Conservation (phyloP, 2,329 filamentous ascomycete species). For the Trichoderma aggressivum region DNA sequence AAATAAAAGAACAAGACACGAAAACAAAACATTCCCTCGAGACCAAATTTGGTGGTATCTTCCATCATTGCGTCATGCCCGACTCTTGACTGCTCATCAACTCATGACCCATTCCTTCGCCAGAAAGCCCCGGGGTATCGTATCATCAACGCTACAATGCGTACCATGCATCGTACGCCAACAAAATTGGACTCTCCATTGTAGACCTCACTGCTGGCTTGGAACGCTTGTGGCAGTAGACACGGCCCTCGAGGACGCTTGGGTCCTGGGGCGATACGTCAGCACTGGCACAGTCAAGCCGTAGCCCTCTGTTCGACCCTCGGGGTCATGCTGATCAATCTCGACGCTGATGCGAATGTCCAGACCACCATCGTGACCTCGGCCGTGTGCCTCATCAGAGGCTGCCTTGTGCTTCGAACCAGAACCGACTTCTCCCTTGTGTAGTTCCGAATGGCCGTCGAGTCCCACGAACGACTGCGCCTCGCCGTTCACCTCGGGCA, state of each 20-base stretch:
- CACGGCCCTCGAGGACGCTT: slow-evolving; percentile 24
- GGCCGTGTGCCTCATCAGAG: slow-evolving; percentile 50
- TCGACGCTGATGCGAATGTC: slow-evolving; percentile 87
- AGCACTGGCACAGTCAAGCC: slow-evolving; percentile 80
- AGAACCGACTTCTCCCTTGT: slow-evolving; percentile 71
- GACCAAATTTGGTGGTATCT: background rate
- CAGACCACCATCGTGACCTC: slow-evolving; percentile 58
- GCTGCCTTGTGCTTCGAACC: slow-evolving; percentile 78
- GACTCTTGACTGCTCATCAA: background rate
- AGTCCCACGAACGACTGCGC: slow-evolving; percentile 42
- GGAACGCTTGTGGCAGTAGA: slow-evolving; percentile 15
- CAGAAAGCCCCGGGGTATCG: background rate
- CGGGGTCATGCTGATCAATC: slow-evolving; percentile 75
- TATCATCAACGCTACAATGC: background rate
- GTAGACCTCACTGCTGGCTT: slow-evolving; percentile 1
- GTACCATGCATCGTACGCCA: background rate
- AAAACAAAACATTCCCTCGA: background rate
- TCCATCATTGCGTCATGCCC: background rate
- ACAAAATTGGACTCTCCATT: background rate
- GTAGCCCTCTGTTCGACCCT: slow-evolving; percentile 78
- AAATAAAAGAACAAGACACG: background rate
- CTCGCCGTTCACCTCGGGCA: slow-evolving; percentile 23
- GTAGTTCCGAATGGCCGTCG: slow-evolving; percentile 68
- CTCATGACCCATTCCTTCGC: background rate
- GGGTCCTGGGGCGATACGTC: slow-evolving; percentile 30